phyloP scores from a whole-genome alignment of 1,284 basidiomycete species.

The Puccinia brachypodii region DNA sequence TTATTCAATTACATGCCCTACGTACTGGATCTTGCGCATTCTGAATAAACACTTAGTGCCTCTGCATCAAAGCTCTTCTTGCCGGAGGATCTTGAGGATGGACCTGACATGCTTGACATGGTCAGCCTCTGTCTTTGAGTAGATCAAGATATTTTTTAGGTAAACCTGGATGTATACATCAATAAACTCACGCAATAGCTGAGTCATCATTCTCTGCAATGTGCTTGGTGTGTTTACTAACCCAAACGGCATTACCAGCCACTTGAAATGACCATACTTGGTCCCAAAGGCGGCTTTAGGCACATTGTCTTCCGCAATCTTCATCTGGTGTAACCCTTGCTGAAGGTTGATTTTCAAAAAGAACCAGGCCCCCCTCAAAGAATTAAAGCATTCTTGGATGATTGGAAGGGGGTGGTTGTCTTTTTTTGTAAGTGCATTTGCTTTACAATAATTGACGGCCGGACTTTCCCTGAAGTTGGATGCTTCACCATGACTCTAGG shows the following conservation, averaged over 20 bases:
- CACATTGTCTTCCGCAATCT: background rate
- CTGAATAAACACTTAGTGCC: background rate
- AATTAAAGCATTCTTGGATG: constrained; percentile 20
- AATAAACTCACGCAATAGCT: no score
- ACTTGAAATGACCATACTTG: no score
- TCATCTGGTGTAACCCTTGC: constrained; percentile 23
- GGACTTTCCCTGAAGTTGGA: constrained; percentile 2
- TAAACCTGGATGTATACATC: no score
- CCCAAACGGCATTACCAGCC: no score
- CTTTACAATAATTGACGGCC: background rate
- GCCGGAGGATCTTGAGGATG: no score
- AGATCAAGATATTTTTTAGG: no score
- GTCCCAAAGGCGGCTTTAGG: constrained; percentile 6
- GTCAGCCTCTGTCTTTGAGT: no score
- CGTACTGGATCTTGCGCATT: background rate
- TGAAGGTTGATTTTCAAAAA: constrained; percentile 16
- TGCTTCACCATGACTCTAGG: constrained; percentile 9
- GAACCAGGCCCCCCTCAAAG: background rate
- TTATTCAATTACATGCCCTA: background rate
- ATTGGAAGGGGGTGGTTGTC: background rate
- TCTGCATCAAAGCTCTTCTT: no score
- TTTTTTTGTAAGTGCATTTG: constrained; percentile 2
- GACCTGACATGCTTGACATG: no score
- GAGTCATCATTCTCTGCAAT: no score
- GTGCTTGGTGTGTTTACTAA: no score